These are phyloP conservation scores for Penicillium sp. DNA, from an alignment of 2,329 filamentous ascomycete species.

Conservation along the genomic window DNA sequence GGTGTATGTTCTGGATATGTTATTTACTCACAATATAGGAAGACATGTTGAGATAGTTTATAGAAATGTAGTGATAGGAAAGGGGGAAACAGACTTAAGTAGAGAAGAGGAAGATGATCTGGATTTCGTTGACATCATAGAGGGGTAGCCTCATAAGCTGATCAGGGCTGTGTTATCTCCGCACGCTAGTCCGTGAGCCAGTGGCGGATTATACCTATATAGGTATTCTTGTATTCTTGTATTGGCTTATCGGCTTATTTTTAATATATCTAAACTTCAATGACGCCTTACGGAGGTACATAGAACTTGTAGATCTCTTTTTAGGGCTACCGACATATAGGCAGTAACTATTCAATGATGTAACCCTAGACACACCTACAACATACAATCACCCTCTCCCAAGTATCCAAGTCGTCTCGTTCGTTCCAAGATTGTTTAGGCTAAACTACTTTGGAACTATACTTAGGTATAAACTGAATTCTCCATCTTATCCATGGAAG, in stretches of 20 bases:
- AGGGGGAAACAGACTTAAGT: not conserved
- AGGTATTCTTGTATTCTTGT: too few relatives aligned
- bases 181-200: not conserved
- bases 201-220: not conserved
- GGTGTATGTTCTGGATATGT: too few relatives aligned
- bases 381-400: not conserved
- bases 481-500: too few relatives aligned
- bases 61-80: not conserved
- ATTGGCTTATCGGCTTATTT: not conserved
- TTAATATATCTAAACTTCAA: not conserved
- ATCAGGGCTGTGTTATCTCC: constrained; percentile 5
- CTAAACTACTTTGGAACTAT: too few relatives aligned
- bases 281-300: not conserved
- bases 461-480: too few relatives aligned
- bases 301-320: not conserved
- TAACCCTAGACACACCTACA: not conserved
- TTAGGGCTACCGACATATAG: not conserved
- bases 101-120: not conserved
- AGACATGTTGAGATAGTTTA: constrained; percentile 1
- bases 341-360: not conserved
- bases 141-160: constrained; percentile 8
- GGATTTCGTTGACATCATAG: constrained; percentile 9
- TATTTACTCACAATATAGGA: constrained; percentile 2
- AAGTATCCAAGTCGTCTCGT: too few relatives aligned
- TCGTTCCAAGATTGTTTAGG: too few relatives aligned